These are phyloP conservation scores for Carex sylvatica DNA, from an alignment of 202 grass and related monocot genomes.

Conservation along the genomic window DNA sequence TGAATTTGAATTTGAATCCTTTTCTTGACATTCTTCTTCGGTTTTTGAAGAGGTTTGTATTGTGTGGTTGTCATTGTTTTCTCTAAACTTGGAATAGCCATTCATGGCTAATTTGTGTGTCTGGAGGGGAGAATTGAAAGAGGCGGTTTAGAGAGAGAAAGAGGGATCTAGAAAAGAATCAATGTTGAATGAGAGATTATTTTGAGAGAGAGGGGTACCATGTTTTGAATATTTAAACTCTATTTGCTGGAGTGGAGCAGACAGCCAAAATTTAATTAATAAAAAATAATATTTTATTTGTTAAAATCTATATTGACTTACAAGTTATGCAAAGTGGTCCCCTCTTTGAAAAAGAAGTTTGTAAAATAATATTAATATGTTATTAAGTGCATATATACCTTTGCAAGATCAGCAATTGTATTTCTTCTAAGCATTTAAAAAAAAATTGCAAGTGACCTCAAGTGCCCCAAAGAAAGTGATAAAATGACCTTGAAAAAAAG, in stretches of 20 bases:
- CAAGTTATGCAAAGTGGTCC: background rate
- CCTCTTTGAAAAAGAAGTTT: background rate
- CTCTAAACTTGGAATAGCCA: slow-evolving; percentile 29
- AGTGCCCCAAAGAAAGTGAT: background rate
- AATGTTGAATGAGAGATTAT: slow-evolving; percentile 3
- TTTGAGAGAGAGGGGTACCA: slow-evolving; percentile 5
- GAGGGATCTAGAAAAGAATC: background rate
- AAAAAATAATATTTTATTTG: background rate
- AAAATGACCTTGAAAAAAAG: background rate
- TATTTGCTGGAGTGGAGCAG: background rate
- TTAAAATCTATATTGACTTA: background rate
- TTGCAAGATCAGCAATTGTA: background rate
- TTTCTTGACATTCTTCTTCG: slow-evolving; percentile 10
- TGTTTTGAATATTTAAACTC: slow-evolving; percentile 28
- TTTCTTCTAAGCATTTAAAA: too few species aligned
- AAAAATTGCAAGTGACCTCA: too few species aligned
- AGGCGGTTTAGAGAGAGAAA: background rate
- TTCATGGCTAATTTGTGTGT: slow-evolving; percentile 28
- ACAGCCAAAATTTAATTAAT: background rate
- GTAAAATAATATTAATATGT: background rate
- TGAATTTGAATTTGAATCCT: slow-evolving; percentile 4
- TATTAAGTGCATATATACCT: background rate
- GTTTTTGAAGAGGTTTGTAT: background rate
- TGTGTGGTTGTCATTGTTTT: slow-evolving; percentile 17
- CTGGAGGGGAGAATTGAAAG: slow-evolving; percentile 3